phyloP scores from a whole-genome alignment of 2,329 filamentous ascomycete genomes.

The Ophiocordyceps robertsii region DNA sequence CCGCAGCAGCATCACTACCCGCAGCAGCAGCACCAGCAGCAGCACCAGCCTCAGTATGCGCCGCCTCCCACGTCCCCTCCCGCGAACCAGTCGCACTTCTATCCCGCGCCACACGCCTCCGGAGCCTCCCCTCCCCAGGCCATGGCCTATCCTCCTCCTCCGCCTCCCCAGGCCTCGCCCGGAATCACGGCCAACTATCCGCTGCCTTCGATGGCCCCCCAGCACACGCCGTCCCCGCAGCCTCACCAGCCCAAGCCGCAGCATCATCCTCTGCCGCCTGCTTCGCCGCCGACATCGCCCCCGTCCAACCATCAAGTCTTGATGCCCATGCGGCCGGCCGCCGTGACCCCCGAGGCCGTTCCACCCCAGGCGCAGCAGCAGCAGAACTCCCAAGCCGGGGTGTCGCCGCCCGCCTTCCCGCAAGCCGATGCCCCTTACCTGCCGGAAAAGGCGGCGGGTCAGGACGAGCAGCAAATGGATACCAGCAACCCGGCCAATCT shows the following conservation, averaged over 20 bases:
- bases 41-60: slow-evolving; percentile 26
- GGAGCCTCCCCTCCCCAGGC: slow-evolving; percentile 17
- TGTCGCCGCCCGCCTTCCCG: slow-evolving; percentile 13
- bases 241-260: slow-evolving; percentile 4
- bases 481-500: slow-evolving; percentile 16
- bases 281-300: slow-evolving; percentile 5
- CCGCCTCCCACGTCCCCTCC: slow-evolving; percentile 34
- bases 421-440: slow-evolving; percentile 11
- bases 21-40: slow-evolving; percentile 23
- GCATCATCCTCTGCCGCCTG: slow-evolving; percentile 5
- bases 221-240: slow-evolving; percentile 18
- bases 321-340: slow-evolving; percentile 11
- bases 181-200: slow-evolving; percentile 11
- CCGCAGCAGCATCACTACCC: slow-evolving; percentile 10
- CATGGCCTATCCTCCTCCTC: slow-evolving; percentile 3
- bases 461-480: slow-evolving; percentile 11
- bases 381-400: slow-evolving; percentile 10
- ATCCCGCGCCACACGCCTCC: slow-evolving; percentile 24
- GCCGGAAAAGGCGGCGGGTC: slow-evolving; percentile 13
- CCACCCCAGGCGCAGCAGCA: background rate
- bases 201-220: slow-evolving; percentile 13
- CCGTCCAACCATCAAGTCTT: slow-evolving; percentile 5
- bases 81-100: slow-evolving; percentile 30
- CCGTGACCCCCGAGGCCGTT: slow-evolving; percentile 6
- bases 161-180: slow-evolving; percentile 10